phyloP scores from a whole-genome alignment of 75 land plant species.

The Larix kaempferi region DNA sequence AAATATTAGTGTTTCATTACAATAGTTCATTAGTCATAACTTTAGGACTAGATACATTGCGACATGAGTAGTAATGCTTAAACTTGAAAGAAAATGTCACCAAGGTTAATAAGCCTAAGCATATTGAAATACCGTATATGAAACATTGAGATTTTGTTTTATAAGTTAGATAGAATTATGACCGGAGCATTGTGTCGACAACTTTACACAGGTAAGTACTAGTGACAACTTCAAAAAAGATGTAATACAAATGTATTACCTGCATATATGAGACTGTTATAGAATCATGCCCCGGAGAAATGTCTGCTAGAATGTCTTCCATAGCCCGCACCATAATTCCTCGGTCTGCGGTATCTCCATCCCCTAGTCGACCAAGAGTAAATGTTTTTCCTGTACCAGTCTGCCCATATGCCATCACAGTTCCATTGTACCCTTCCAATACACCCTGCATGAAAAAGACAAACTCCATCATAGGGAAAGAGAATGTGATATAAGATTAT shows the following conservation, averaged over 20 bases:
- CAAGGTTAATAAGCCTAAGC: background rate
- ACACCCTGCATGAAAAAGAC: conserved; percentile 64
- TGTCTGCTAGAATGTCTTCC: conserved; percentile 90
- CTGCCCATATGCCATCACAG: conserved; percentile 99
- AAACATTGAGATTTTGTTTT: background rate
- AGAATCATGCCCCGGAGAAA: conserved; percentile 74
- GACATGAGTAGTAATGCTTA: no score
- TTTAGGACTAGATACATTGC: no score
- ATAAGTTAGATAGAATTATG: background rate
- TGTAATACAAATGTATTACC: conserved; percentile 31
- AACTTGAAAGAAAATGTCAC: no score
- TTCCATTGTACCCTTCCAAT: conserved; percentile 98
- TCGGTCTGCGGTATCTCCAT: conserved; percentile 86
- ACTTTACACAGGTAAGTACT: background rate
- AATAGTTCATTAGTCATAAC: no score
- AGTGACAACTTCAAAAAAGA: background rate
- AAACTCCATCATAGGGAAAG: no score
- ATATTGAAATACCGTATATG: background rate
- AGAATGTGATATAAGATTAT: no score
- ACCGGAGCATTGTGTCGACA: no score
- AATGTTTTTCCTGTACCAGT: conserved; percentile 99
- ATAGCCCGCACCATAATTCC: conserved; percentile 99
- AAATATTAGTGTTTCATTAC: no score
- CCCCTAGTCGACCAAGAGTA: conserved; percentile 89
- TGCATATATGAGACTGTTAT: conserved; percentile 89